A percentile compares a stretch with the other conserved stretches of the same genome.
These are phyloP conservation scores for Camellia sinensis DNA, from an alignment of 148 eudicot species.

Conservation along the genomic window DNA sequence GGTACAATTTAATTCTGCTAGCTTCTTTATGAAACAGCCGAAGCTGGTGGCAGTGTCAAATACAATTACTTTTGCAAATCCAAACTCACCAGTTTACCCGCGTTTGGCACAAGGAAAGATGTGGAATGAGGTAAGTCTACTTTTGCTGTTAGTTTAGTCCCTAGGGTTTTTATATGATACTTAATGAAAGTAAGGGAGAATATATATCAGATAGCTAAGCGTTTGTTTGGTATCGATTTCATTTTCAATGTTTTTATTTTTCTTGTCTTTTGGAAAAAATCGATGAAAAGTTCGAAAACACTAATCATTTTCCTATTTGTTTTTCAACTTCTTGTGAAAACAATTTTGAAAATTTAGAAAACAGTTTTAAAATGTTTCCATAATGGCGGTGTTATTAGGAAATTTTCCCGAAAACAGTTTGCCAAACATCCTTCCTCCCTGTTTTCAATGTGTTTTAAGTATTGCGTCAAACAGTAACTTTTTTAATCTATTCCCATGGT, in stretches of 20 bases:
- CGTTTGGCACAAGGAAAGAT: constrained; percentile 82
- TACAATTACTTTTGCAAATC: constrained; percentile 64
- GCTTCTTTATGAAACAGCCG: constrained; percentile 47
- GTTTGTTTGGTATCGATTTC: no score
- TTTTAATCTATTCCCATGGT: background rate
- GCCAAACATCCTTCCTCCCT: background rate
- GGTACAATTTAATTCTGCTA: background rate
- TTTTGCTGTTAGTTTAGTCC: background rate
- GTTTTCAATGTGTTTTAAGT: background rate
- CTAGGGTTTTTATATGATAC: background rate
- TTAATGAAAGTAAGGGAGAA: background rate
- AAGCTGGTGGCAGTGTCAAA: constrained; percentile 78
- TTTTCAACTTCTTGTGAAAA: no score
- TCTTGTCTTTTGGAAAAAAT: no score
- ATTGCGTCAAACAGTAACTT: background rate
- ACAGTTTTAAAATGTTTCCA: no score
- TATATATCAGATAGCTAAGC: background rate
- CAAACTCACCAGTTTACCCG: constrained; percentile 86
- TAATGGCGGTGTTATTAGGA: no score
- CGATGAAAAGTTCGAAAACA: no score
- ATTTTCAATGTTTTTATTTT: no score
- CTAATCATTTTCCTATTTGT: no score
- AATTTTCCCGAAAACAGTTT: no score
- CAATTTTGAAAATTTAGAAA: no score
- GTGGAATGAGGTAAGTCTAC: constrained; percentile 80